Conservation (phyloP, 2,329 filamentous ascomycete species). For the Paraphaeosphaeria minitans region DNA sequence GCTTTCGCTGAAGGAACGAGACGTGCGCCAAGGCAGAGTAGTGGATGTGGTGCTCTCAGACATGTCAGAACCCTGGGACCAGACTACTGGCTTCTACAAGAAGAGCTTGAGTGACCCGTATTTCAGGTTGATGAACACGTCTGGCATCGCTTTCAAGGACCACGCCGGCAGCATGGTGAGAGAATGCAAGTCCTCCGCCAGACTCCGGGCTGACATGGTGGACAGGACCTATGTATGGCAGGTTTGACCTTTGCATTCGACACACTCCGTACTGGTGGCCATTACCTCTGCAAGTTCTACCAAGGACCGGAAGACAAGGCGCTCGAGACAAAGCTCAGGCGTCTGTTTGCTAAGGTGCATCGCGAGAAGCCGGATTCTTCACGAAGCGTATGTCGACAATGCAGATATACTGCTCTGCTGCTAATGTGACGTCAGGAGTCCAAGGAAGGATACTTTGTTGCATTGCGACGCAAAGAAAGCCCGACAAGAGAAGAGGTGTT, state of each 20-base stretch:
- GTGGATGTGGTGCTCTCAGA: slow-evolving; percentile 97
- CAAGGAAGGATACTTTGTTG: slow-evolving; percentile 86
- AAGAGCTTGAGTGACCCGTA: slow-evolving; percentile 95
- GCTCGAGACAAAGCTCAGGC: slow-evolving; percentile 74
- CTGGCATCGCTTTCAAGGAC: slow-evolving; percentile 82
- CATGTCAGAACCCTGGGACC: slow-evolving; percentile 97
- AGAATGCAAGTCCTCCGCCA: neutral
- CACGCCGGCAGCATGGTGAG: slow-evolving; percentile 94
- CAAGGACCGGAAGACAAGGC: slow-evolving; percentile 84
- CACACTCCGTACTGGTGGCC: slow-evolving; percentile 78
- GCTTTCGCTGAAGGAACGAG: slow-evolving; percentile 39
- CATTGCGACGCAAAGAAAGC: slow-evolving; percentile 68
- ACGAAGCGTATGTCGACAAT: slow-evolving; percentile 65
- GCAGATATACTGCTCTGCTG: neutral
- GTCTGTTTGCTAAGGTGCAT: slow-evolving; percentile 78
- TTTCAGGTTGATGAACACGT: slow-evolving; percentile 99
- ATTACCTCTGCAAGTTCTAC: slow-evolving; percentile 98
- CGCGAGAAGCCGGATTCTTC: slow-evolving; percentile 93
- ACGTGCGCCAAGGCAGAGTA: slow-evolving; percentile 57
- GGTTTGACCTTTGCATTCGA: slow-evolving; percentile 86
- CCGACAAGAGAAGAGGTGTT: slow-evolving; percentile 55
- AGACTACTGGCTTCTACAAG: slow-evolving; percentile 77
- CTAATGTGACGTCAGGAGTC: slow-evolving; percentile 65
- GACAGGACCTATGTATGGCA: slow-evolving; percentile 84
- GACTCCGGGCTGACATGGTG: neutral